These are phyloP conservation scores for Kwoniella sp. DNA, from an alignment of 768 basidiomycete species.

Conservation along the genomic window DNA sequence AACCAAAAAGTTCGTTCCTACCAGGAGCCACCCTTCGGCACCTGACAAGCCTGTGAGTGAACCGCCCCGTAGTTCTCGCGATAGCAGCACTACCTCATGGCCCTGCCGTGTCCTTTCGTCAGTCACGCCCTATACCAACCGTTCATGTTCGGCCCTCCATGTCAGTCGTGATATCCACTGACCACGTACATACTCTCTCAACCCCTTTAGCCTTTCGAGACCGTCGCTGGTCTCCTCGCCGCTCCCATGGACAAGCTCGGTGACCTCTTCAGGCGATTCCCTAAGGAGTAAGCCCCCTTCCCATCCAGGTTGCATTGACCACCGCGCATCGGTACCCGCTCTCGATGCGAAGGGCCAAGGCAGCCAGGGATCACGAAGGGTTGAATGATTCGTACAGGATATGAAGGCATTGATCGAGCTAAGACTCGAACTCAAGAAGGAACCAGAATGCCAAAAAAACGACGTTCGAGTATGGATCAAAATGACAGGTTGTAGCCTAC, in stretches of 20 bases:
- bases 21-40: conserved; percentile 29
- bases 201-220: conserved; percentile 31
- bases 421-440: too few relatives aligned
- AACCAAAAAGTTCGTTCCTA: conserved; percentile 40
- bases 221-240: conserved; percentile 26
- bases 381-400: too few relatives aligned
- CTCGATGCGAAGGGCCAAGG: background rate
- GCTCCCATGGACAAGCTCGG: conserved; percentile 34
- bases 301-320: background rate
- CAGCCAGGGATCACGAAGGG: too few relatives aligned
- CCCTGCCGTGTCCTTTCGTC: too few relatives aligned
- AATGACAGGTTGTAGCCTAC: too few relatives aligned
- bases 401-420: too few relatives aligned
- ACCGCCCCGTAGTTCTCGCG: too few relatives aligned
- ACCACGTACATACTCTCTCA: background rate
- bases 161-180: background rate
- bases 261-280: conserved; percentile 33
- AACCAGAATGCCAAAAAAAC: too few relatives aligned
- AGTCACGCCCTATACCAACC: too few relatives aligned
- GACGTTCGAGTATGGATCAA: too few relatives aligned
- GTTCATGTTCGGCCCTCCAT: too few relatives aligned
- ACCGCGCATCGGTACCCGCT: background rate
- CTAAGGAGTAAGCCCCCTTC: conserved; percentile 18
- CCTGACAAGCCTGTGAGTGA: conserved; percentile 40
- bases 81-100: too few relatives aligned